Base-by-base conservation (phyloP, 768 basidiomycete genomes). In the Clavulina sp. region DNA sequence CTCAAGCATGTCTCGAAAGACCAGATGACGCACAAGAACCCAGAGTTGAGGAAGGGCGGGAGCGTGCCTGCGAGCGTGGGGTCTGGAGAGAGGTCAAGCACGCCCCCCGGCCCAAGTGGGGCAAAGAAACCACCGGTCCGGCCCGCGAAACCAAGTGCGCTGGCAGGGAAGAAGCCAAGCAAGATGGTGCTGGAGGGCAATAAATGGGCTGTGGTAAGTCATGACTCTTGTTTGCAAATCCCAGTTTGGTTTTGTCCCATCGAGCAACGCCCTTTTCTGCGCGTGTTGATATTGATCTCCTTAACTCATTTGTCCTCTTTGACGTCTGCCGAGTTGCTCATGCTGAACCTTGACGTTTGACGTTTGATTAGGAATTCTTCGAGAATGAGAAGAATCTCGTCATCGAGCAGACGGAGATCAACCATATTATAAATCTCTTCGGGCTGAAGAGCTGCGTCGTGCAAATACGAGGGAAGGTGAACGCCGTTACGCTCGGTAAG, bases 21-120 rank as follows among this genome's bases (percentile, higher is more conserved):
- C 56, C 83, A 96, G 64, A 92, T 93, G 91, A 96, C 91, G 2
- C 95, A 99, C 71, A 97, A 99, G 73, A 97, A 99, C 60, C 93
- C 95, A 0, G 74, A 78, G 6, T 67, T 99, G 33, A 70, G 95
- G 29, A 76, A 70, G 16, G 56, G 68, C 13, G 65, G 68, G 31
- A 65, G 66, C 23, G 85, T 70, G 59, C 78, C 71, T 61, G 71
- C 63, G 59, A 65, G 52, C 68, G 19, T 38, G 34, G 34, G 34
- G 19, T 7, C 19, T 7, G 34, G 34, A 38, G 34, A n/a, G n/a
- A n/a, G n/a, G n/a, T n/a, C n/a, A n/a, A n/a, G n/a, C n/a, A n/a
- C n/a, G n/a, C 26, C 43, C 13, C 26, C 43, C 9, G 16, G 16
- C 24, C 13, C 43, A 13, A 26, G 43, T 16, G 43, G 16, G 9